Percentiles rank a stretch among this genome's conserved stretches.
Conservation (phyloP, 192 early-diverging fungal species). For the Geranomyces michiganensis region DNA sequence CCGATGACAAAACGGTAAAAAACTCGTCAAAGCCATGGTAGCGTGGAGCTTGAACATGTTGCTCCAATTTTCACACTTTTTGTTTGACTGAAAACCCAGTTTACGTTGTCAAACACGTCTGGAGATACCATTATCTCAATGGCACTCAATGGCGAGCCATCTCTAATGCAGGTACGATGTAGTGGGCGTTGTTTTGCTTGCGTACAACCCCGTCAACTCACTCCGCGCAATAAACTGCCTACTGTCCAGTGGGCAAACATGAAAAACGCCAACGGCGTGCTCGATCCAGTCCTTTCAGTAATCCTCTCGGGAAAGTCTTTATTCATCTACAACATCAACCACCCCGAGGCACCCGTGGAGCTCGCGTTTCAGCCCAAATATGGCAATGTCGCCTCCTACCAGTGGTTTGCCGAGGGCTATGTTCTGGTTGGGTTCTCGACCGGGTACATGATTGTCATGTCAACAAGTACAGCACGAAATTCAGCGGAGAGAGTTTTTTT, state of each 20-base stretch:
- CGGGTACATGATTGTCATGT: conserved; percentile 54
- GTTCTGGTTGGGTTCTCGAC: conserved; percentile 51
- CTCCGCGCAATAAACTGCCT: background rate
- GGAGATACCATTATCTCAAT: conserved; percentile 56
- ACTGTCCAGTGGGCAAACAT: conserved; percentile 39
- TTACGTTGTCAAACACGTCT: conserved; percentile 50
- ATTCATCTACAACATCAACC: conserved; percentile 46
- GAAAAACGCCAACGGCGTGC: conserved; percentile 14
- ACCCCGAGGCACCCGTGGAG: conserved; percentile 49
- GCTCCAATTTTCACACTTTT: background rate
- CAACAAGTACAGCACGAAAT: conserved; percentile 39
- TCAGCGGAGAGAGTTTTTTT: background rate
- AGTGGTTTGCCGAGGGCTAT: conserved; percentile 54
- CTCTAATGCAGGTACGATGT: conserved; percentile 42
- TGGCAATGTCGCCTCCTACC: conserved; percentile 48
- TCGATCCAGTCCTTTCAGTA: conserved; percentile 42
- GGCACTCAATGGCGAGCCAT: conserved; percentile 50
- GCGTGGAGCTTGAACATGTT: no score
- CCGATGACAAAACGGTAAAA: conserved; percentile 52
- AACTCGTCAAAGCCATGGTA: no score
- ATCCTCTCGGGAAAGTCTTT: conserved; percentile 46
- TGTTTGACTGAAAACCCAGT: conserved; percentile 37
- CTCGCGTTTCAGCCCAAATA: conserved; percentile 56
- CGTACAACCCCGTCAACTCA: background rate
- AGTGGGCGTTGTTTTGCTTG: no score